Base-by-base conservation (phyloP, 768 basidiomycete species). In the Phylloporus sp. region DNA sequence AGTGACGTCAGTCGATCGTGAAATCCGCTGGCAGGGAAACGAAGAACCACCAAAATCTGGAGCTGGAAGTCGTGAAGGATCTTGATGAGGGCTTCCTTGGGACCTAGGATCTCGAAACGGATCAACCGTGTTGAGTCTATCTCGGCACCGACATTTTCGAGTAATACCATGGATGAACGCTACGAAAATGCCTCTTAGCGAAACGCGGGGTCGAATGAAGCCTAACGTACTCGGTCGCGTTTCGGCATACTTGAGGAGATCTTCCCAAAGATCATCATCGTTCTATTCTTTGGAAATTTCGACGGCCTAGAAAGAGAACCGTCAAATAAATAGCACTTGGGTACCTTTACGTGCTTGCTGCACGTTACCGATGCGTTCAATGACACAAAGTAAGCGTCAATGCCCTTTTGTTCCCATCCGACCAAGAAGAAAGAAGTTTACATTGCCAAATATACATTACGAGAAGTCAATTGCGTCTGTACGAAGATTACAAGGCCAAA, bases 371-470 rank as follows among this genome's bases (percentile, higher is more conserved):
- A 98, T 72, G 13, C 92, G 78, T 63, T 98, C 93, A 47, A 99
- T 98, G 55, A 99, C n/a, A n/a, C n/a, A n/a, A n/a, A n/a, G n/a
- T 98, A 17, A 99, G 78, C 49, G 82, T 87, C 51, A 99, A 67
- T 2, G 95, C 96, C 57, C 90, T 78, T 73, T 93, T 95, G 67
- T 96, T 96, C 96, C 96, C 94, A 98, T 97, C 23, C 90, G 80
- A 0, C 95, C 96, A 1, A 98, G 80, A 1, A 98, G 75, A 70
- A 95, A 99, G 15, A 99, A n/a, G n/a, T n/a, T n/a, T n/a, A n/a
- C n/a, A n/a, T n/a, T n/a, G n/a, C n/a, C n/a, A n/a, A n/a, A n/a
- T n/a, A n/a, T n/a, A n/a, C n/a, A n/a, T n/a, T n/a, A n/a, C n/a
- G n/a, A n/a, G n/a, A n/a, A n/a, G n/a, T n/a, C n/a, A n/a, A n/a